A percentile compares a stretch with the other conserved stretches of the same genome.
phyloP scores from a whole-genome alignment of 164 flowering plant genomes.

The Tetrastigma voinierianum region DNA sequence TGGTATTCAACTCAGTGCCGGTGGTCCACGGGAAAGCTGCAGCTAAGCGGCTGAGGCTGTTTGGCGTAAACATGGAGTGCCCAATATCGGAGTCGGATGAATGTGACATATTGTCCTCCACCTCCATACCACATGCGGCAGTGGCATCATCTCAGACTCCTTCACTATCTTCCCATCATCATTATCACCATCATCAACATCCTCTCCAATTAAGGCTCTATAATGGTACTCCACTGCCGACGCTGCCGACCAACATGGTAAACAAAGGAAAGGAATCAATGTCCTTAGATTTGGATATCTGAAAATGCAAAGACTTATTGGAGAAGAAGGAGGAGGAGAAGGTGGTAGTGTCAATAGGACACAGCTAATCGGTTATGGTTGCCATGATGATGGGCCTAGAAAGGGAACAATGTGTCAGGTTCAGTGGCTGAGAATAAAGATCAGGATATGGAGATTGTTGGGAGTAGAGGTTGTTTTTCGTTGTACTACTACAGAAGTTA shows the following conservation, averaged over 20 bases:
- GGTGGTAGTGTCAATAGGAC: no score
- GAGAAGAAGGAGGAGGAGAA: no score
- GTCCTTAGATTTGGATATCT: constrained; percentile 34
- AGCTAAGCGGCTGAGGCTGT: constrained; percentile 67
- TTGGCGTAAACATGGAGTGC: constrained; percentile 90
- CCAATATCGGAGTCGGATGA: constrained; percentile 42
- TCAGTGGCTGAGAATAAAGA: not conserved
- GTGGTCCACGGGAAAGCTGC: constrained; percentile 69
- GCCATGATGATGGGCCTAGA: not conserved
- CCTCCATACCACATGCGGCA: constrained; percentile 20
- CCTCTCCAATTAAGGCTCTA: constrained; percentile 24
- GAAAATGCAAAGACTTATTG: not conserved
- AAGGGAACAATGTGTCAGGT: no score
- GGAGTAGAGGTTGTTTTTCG: not conserved
- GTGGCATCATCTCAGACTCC: constrained; percentile 14
- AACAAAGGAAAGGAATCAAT: constrained; percentile 42
- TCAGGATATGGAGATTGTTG: constrained; percentile 2
- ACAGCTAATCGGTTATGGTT: not conserved
- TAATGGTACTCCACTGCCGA: constrained; percentile 18
- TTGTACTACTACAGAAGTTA: not conserved
- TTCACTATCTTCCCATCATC: constrained; percentile 5
- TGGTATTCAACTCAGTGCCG: constrained; percentile 76
- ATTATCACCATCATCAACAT: constrained; percentile 9
- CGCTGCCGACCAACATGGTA: constrained; percentile 6
- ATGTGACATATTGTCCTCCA: constrained; percentile 33